Evolutionary conservation across 1,139 yeast genomes (phyloP).

Genomic region (Candida frijolesensis): DNA sequence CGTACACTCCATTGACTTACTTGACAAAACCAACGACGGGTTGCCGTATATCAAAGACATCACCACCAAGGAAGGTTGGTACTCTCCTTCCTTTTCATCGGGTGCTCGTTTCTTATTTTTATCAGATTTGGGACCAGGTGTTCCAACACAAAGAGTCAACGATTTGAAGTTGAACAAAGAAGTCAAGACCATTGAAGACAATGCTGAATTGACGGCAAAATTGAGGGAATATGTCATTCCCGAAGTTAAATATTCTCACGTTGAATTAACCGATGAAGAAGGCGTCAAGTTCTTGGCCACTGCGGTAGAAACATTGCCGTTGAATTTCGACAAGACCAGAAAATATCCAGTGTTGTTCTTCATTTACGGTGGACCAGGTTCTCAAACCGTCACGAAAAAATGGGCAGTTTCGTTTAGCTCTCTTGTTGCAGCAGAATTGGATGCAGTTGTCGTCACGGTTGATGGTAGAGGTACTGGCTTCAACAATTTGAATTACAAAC

Average conservation of each 20-base stretch:
- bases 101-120: constrained; percentile 65
- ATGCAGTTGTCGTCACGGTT: constrained; percentile 75
- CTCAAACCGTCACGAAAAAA: constrained; percentile 61
- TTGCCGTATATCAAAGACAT: constrained; percentile 46
- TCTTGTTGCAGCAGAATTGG: constrained; percentile 66
- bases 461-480: constrained; percentile 86
- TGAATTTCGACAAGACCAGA: constrained; percentile 52
- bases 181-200: constrained; percentile 50
- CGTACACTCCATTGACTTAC: constrained; percentile 47
- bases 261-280: constrained; percentile 49
- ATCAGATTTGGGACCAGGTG: constrained; percentile 63
- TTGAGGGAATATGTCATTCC: constrained; percentile 54
- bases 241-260: constrained; percentile 40
- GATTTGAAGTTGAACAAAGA: constrained; percentile 46
- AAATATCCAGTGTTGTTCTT: constrained; percentile 72
- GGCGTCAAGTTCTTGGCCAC: constrained; percentile 50
- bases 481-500: constrained; percentile 40
- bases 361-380: constrained; percentile 84
- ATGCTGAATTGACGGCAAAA: constrained; percentile 40
- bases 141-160: constrained; percentile 66
- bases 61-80: constrained; percentile 68
- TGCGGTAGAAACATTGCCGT: constrained; percentile 65
- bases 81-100: constrained; percentile 64
- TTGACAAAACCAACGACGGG: constrained; percentile 25
- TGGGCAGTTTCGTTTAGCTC: constrained; percentile 62